Evolutionary conservation across 2,329 filamentous ascomycete genomes (phyloP).

Genomic region (Didymellaceae sp.): DNA sequence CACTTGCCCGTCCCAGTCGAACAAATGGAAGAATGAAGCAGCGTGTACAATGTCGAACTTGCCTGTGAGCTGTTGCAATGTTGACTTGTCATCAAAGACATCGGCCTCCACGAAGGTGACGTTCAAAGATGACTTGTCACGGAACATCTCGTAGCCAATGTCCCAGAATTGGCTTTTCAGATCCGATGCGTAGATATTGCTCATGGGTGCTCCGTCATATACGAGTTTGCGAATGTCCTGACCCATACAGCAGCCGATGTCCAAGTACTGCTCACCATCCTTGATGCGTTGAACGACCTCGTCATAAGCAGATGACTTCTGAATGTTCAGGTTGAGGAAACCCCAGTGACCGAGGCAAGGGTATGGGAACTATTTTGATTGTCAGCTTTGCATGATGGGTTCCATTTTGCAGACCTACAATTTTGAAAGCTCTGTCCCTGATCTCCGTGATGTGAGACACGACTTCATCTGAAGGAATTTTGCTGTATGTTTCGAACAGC

Average conservation of each 20-base stretch:
- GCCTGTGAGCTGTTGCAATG: conserved; percentile 45
- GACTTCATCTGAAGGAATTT: conserved; percentile 44
- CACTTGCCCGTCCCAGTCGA: conserved; percentile 50
- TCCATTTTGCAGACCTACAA: conserved; percentile 24
- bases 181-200: conserved; percentile 52
- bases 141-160: conserved; percentile 56
- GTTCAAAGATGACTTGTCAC: conserved; percentile 50
- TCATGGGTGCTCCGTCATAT: conserved; percentile 50
- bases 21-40: conserved; percentile 54
- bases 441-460: conserved; percentile 46
- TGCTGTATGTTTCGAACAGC: conserved; percentile 50
- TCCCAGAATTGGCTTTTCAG: conserved; percentile 57
- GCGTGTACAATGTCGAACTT: conserved; percentile 53
- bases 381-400: not conserved
- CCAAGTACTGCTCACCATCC: conserved; percentile 47
- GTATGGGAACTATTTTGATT: conserved; percentile 38
- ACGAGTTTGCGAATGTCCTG: conserved; percentile 55
- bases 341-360: conserved; percentile 47
- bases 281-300: conserved; percentile 46
- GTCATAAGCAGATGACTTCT: conserved; percentile 33
- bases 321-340: conserved; percentile 45
- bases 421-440: conserved; percentile 42
- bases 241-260: conserved; percentile 55
- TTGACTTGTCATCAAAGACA: conserved; percentile 45
- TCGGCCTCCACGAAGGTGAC: conserved; percentile 62